Evolutionary conservation across 805 yeast genomes (phyloP).

Genomic region (Saccharomycopsis sp.): DNA sequence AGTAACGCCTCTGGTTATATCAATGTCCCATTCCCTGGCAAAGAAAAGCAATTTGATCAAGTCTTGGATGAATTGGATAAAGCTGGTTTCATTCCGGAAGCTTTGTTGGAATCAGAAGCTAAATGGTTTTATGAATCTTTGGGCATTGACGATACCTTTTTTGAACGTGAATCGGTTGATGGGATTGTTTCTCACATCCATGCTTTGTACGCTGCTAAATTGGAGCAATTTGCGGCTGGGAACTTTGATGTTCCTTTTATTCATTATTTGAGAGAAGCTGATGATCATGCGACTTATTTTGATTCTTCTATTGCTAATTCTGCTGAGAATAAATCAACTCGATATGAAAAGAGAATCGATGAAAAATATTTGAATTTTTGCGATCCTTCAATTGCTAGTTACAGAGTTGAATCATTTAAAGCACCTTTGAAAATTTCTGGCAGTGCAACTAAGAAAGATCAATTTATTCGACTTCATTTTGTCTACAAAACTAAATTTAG

Average conservation of each 20-base stretch:
- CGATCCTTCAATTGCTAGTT: constrained; percentile 36
- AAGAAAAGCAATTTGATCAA: constrained; percentile 68
- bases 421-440: constrained; percentile 44
- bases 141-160: constrained; percentile 89
- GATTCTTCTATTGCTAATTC: constrained; percentile 58
- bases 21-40: constrained; percentile 69
- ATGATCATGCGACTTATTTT: constrained; percentile 86
- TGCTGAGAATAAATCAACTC: constrained; percentile 34
- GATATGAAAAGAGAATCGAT: constrained; percentile 74
- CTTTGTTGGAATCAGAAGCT: constrained; percentile 77
- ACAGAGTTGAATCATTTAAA: constrained; percentile 72
- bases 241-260: constrained; percentile 51
- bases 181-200: constrained; percentile 80
- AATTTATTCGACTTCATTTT: constrained; percentile 65
- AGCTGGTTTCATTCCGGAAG: constrained; percentile 85
- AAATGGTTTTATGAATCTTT: constrained; percentile 81
- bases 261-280: constrained; percentile 71
- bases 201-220: constrained; percentile 86
- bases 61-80: constrained; percentile 78
- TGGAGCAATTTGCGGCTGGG: constrained; percentile 74
- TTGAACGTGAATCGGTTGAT: constrained; percentile 75
- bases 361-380: constrained; percentile 63
- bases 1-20: constrained; percentile 52
- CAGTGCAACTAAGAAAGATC: constrained; percentile 25
- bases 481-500: constrained; percentile 67